phyloP scores from a whole-genome alignment of 306 rosid genomes.

The Trifolium repens region DNA sequence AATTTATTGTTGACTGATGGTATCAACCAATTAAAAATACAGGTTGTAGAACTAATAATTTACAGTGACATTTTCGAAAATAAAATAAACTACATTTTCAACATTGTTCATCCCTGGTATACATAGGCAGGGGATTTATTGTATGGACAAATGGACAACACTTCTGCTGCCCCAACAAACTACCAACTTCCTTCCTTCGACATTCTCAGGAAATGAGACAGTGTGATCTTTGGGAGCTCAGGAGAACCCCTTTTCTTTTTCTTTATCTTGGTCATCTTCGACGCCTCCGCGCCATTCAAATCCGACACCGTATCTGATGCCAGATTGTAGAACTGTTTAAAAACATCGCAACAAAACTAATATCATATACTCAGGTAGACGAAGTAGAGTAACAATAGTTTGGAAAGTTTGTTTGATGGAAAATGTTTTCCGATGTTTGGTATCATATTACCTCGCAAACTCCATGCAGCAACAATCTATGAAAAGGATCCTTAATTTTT shows the following conservation, averaged over 20 bases:
- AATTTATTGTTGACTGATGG: constrained; percentile 39
- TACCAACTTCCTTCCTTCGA: constrained; percentile 89
- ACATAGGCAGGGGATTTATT: constrained; percentile 37
- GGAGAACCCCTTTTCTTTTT: constrained; percentile 62
- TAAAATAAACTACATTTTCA: constrained; percentile 33
- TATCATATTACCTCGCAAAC: constrained; percentile 79
- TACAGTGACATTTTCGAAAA: constrained; percentile 34
- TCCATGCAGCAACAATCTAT: constrained; percentile 85
- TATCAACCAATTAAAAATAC: constrained; percentile 40
- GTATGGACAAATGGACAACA: constrained; percentile 31
- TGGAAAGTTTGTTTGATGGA: not conserved
- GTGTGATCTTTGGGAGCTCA: constrained; percentile 62
- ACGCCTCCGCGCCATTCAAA: constrained; percentile 39
- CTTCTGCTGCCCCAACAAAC: constrained; percentile 37
- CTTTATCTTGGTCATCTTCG: constrained; percentile 71
- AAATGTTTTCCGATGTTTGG: not conserved
- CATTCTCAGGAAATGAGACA: constrained; percentile 82
- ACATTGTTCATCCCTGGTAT: constrained; percentile 31
- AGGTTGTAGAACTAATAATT: constrained; percentile 34
- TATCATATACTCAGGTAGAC: not conserved
- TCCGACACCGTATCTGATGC: constrained; percentile 62
- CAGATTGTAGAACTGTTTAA: constrained; percentile 81
- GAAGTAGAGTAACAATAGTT: not conserved
- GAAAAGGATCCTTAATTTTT: constrained; percentile 79
- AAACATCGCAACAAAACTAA: constrained; percentile 23